Conservation (phyloP, 805 yeast species). For the Starmerella tilneyi region DNA sequence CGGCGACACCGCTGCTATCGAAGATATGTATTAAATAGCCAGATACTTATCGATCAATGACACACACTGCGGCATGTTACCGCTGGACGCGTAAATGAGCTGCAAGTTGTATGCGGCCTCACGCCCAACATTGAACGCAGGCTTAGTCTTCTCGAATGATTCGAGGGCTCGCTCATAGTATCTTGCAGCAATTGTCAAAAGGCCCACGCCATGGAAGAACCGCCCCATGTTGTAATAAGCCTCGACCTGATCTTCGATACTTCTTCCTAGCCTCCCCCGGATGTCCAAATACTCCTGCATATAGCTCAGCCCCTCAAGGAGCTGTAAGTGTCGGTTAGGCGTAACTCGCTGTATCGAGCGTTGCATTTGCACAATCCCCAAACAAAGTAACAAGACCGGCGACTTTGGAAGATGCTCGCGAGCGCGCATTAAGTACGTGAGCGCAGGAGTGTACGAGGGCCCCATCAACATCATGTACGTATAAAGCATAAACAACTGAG, state of each 20-base stretch:
- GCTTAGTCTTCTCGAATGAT: conserved; percentile 12
- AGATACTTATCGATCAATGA: conserved; percentile 56
- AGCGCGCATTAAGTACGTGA: conserved; percentile 65
- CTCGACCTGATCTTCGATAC: conserved; percentile 35
- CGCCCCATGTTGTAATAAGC: conserved; percentile 75
- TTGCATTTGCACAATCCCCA: conserved; percentile 76
- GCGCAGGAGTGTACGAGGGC: conserved; percentile 69
- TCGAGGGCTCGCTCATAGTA: conserved; percentile 60
- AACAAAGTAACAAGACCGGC: conserved; percentile 63
- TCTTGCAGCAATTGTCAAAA: conserved; percentile 58
- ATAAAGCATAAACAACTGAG: conserved; percentile 67
- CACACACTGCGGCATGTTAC: conserved; percentile 57
- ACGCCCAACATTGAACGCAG: conserved; percentile 48
- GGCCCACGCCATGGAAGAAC: conserved; percentile 71
- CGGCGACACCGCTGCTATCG: conserved; percentile 30
- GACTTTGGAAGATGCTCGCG: conserved; percentile 59
- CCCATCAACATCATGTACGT: conserved; percentile 72
- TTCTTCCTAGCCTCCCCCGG: conserved; percentile 30
- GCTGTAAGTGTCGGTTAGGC: conserved; percentile 72
- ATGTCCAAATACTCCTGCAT: conserved; percentile 57
- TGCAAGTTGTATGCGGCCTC: conserved; percentile 84
- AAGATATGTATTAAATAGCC: conserved; percentile 28
- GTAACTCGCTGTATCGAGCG: conserved; percentile 87
- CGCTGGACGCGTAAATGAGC: conserved; percentile 63
- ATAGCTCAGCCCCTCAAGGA: conserved; percentile 76